These are phyloP conservation scores for Rhododendron ferrugineum DNA, from an alignment of 148 eudicot genomes.

Conservation along the genomic window DNA sequence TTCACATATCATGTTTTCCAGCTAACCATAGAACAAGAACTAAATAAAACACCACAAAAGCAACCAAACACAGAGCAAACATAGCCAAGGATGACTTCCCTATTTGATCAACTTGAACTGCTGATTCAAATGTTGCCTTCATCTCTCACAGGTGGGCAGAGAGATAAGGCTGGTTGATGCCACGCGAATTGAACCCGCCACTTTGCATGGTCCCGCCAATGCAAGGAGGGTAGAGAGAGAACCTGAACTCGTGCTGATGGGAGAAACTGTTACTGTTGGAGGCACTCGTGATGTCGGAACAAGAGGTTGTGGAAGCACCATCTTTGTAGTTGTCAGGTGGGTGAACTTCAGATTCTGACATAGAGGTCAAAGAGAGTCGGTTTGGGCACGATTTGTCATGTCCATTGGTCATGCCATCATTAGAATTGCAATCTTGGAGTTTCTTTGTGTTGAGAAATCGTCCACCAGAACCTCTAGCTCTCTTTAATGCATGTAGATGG, in stretches of 20 bases:
- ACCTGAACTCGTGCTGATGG: conserved; percentile 36
- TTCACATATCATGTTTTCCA: background rate
- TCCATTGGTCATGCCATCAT: conserved; percentile 7
- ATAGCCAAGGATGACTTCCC: conserved; percentile 81
- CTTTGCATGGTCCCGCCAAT: conserved; percentile 22
- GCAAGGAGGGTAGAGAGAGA: conserved; percentile 34
- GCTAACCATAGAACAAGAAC: background rate
- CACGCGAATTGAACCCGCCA: conserved; percentile 6
- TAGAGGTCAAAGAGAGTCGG: conserved; percentile 20
- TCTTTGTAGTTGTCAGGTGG: conserved; percentile 24
- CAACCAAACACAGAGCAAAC: conserved; percentile 24
- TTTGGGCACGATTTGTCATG: conserved; percentile 19
- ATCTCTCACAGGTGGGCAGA: conserved; percentile 23
- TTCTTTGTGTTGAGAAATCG: conserved; percentile 59
- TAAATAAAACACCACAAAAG: background rate
- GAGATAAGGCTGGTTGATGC: conserved; percentile 27
- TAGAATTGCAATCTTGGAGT: conserved; percentile 28
- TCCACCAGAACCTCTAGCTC: conserved; percentile 74
- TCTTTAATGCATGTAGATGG: conserved; percentile 59
- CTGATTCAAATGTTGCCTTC: conserved; percentile 1
- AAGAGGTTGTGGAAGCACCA: conserved; percentile 29
- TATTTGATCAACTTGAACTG: conserved; percentile 7
- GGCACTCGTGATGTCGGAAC: conserved; percentile 37
- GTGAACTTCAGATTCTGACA: conserved; percentile 22
- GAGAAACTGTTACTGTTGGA: conserved; percentile 26